Evolutionary conservation across 1,284 basidiomycete species (phyloP), one percentile per base, ranked within the genome.

Genomic region (Cryptococcus neoformans): DNA sequence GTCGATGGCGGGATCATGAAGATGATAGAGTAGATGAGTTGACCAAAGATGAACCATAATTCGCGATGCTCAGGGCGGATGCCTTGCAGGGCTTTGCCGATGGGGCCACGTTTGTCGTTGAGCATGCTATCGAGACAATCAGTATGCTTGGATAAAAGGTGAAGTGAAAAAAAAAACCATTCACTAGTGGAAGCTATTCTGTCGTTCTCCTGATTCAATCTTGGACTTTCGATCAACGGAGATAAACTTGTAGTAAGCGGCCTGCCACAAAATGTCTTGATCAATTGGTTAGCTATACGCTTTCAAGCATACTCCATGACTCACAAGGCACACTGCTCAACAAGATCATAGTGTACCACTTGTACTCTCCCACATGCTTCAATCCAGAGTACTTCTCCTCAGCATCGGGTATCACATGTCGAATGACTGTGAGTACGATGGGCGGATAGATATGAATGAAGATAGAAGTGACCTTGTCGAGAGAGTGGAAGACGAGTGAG

Each of bases 181-280:
- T 56, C 44, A 77, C 77, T 81, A 93, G 2, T 87, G 86, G 75
- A 94, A 88, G 0, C 88, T 90, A 6, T 90, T 94, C 11, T 88
- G 87, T 38, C 92, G 83, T 73, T 90, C 83, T 1, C 92, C 92
- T 4, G 91, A 91, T 65, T 87, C 83, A 54, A 95, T 90, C 80
- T 94, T 94, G 46, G 83, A 84, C 53, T 88, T 84, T 53, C 90
- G 85, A 71, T 92, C 85, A 60, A 94, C 80, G 46, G 92, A 83
- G 60, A 95, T 85, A 76, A 94, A 89, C 85, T 93, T 93, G 88
- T 89, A 94, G 68, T 95, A 95, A 42, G 92, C 75, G 16, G 85
- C 72, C 80, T 94, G 92, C 92, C 92, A 95, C 42, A 89, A 81
- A 46, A 89, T 78, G 77, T 93, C 90, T 93, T 62, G 40, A 46